Evolutionary conservation across 371 early-diverging fungal genomes (phyloP), one percentile per base, ranked within the genome.

Genomic region (Parasitella parasitica): DNA sequence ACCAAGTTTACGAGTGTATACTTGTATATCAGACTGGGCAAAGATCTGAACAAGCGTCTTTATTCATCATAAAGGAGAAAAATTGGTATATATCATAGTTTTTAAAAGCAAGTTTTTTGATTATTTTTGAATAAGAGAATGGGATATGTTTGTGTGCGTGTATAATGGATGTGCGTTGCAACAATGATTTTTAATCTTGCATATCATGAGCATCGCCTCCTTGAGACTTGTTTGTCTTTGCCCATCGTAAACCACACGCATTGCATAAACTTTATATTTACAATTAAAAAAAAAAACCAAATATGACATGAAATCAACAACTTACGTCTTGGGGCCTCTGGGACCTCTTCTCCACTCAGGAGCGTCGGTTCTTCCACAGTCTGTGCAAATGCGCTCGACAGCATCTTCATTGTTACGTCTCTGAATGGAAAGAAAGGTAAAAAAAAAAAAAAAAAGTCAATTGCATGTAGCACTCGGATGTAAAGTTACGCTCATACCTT

Each of bases 321-420:
- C 80, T 80, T 77, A 85, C 83, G 82, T 83, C 62, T 81, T 83
- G 6, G 90, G 86, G 15, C 93, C 93, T 48, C 82, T 83, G 34
- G 91, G 91, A 2, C 93, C 93, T 63, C 85, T 83, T 54, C 94
- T 82, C 94, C 96, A 95, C 58, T 89, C 90, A 11, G 94, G 92
- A 0, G 94, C 89, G 24, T 86, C 84, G 0, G 89, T 89, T 16
- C 88, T 89, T 16, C 84, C 83, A 76, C 95, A 95, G n/a, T 77
- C 80, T 24, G 73, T 67, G 37, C 70, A 80, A 16, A 73, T 60
- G 49, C 68, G 61, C 27, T 66, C 66, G 18, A 37, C 20, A 6
- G 66, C 55, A 24, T 59, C 59, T 39, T 68, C 68, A 28, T 46
- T 59, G 35, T 60, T 62, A 41, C 41, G 41, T 59, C 66, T 70